Percentiles rank a stretch among this genome's conserved stretches.
phyloP scores from a whole-genome alignment of 1,284 basidiomycete species.

The Paramarasmius palmivorus region DNA sequence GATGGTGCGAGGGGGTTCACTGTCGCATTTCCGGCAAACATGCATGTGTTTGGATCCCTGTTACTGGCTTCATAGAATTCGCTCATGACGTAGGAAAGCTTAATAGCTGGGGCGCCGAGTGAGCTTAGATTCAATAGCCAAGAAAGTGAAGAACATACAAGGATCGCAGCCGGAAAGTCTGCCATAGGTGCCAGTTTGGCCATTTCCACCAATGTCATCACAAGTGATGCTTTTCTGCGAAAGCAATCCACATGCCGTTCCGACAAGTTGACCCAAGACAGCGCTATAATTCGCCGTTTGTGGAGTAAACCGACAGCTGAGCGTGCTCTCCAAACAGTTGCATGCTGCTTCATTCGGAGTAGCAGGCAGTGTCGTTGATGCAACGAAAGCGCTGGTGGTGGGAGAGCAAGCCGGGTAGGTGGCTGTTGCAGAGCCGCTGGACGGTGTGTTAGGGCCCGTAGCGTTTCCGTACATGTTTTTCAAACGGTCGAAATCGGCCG shows the following conservation, averaged over 20 bases:
- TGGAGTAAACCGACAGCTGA: slow-evolving; percentile 75
- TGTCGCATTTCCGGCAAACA: slow-evolving; percentile 84
- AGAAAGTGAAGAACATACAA: slow-evolving; percentile 41
- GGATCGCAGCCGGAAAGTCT: slow-evolving; percentile 74
- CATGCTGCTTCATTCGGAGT: slow-evolving; percentile 85
- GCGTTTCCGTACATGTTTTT: slow-evolving; percentile 60
- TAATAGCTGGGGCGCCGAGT: slow-evolving; percentile 48
- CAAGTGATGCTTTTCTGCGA: slow-evolving; percentile 64
- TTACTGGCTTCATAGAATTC: slow-evolving; percentile 72
- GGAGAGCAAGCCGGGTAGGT: slow-evolving; percentile 68
- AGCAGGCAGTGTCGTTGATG: slow-evolving; percentile 72
- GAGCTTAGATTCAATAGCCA: slow-evolving; percentile 15
- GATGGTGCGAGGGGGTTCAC: slow-evolving; percentile 62
- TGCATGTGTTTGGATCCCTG: slow-evolving; percentile 62
- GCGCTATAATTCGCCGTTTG: slow-evolving; percentile 62
- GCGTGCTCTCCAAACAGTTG: slow-evolving; percentile 65
- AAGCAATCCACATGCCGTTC: slow-evolving; percentile 65
- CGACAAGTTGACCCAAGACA: slow-evolving; percentile 48
- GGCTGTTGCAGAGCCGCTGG: slow-evolving; percentile 51
- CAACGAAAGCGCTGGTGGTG: slow-evolving; percentile 59
- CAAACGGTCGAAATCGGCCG: slow-evolving; percentile 71
- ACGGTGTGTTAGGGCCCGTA: slow-evolving; percentile 61
- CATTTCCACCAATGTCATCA: slow-evolving; percentile 70
- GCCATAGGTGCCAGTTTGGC: slow-evolving; percentile 77
- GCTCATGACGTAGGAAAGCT: slow-evolving; percentile 84